Evolutionary conservation across 1,284 basidiomycete genomes (phyloP).

Genomic region (Malassezia nana): DNA sequence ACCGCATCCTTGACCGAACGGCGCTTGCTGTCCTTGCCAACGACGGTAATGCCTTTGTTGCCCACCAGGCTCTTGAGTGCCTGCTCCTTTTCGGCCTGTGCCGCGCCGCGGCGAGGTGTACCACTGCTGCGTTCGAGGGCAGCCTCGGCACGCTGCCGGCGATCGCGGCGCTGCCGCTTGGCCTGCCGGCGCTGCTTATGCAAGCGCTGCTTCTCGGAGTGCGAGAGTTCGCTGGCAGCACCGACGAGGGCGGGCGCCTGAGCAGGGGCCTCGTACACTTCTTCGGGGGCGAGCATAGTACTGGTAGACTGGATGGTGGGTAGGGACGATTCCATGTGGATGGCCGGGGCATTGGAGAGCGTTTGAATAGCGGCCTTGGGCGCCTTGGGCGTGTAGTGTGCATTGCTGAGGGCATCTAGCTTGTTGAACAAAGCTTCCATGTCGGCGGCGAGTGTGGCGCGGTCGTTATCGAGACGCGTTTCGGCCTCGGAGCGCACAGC

Average conservation of each 20-base stretch:
- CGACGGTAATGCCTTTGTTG: conserved; percentile 37
- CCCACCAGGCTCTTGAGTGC: conserved; percentile 43
- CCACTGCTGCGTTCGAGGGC: conserved; percentile 59
- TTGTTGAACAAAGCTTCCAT: conserved; percentile 83
- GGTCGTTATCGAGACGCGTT: conserved; percentile 76
- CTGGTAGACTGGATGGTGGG: conserved; percentile 67
- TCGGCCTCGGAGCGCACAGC: conserved; percentile 63
- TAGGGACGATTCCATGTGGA: conserved; percentile 80
- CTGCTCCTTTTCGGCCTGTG: conserved; percentile 40
- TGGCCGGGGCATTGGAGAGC: conserved; percentile 69
- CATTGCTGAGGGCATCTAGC: conserved; percentile 84
- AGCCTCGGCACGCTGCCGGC: conserved; percentile 55
- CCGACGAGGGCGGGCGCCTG: conserved; percentile 34
- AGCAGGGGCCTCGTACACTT: conserved; percentile 57
- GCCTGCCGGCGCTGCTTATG: conserved; percentile 52
- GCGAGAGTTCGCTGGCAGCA: conserved; percentile 67
- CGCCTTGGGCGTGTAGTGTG: conserved; percentile 89
- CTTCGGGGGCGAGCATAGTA: conserved; percentile 84
- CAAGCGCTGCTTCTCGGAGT: conserved; percentile 62
- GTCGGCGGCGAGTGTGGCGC: conserved; percentile 67
- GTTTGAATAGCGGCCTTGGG: conserved; percentile 83
- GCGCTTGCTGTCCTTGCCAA: conserved; percentile 24
- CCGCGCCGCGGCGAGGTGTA: conserved; percentile 22
- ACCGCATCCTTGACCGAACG: conserved; percentile 4
- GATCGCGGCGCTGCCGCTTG: conserved; percentile 64